These are phyloP conservation scores for Entomophthora muscae DNA, from an alignment of 371 early-diverging fungal species.

Conservation along the genomic window DNA sequence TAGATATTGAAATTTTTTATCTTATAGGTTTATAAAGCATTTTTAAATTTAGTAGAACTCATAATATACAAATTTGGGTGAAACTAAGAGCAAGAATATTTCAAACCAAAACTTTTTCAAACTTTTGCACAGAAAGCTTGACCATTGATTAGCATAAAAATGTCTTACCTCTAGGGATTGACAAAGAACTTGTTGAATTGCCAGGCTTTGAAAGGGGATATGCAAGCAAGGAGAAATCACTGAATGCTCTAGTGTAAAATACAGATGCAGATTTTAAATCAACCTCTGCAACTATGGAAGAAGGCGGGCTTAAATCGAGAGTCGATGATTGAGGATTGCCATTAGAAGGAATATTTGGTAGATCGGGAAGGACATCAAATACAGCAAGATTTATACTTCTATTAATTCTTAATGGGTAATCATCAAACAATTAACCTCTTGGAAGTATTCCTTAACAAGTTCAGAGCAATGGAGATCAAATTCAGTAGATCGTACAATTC, in stretches of 20 bases:
- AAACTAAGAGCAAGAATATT: too few species aligned
- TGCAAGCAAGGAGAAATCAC: not conserved
- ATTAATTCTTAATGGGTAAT: not conserved
- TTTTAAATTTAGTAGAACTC: too few species aligned
- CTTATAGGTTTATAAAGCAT: too few species aligned
- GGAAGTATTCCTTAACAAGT: not conserved
- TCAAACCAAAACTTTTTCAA: too few species aligned
- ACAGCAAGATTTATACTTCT: not conserved
- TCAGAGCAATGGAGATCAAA: not conserved
- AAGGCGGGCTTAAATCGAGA: not conserved
- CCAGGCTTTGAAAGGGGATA: too few species aligned
- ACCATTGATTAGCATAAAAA: too few species aligned
- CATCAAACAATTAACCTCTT: not conserved
- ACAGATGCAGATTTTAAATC: not conserved
- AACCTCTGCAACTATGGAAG: not conserved
- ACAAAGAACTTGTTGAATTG: too few species aligned
- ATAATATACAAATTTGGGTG: too few species aligned
- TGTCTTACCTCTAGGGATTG: too few species aligned
- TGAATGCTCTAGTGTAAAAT: not conserved
- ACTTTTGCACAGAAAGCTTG: too few species aligned
- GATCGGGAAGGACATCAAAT: not conserved
- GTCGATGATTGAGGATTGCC: not conserved
- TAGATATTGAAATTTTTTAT: too few species aligned
- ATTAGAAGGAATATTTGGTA: not conserved
- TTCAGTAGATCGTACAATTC: not conserved